These are phyloP conservation scores for Didymella glomerata DNA, from an alignment of 2,329 filamentous ascomycete genomes.

Conservation along the genomic window DNA sequence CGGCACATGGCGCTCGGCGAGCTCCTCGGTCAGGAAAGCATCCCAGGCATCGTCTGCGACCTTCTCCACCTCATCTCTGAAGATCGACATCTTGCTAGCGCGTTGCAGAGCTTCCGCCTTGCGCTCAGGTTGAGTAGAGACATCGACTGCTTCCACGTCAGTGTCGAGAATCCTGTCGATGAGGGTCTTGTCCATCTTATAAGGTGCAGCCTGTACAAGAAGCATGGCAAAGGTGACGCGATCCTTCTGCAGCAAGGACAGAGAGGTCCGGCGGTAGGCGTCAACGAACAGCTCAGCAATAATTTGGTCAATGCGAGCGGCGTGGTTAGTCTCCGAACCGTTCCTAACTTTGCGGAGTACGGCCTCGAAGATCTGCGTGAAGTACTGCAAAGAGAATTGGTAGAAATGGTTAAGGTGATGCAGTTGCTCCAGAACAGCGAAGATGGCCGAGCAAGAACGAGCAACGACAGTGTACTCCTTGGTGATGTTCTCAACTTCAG, in stretches of 20 bases:
- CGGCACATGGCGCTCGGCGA: conserved; percentile 85
- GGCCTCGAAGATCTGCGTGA: conserved; percentile 94
- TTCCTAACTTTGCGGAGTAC: conserved; percentile 84
- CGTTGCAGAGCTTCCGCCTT: conserved; percentile 74
- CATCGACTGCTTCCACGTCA: conserved; percentile 76
- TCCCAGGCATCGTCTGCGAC: conserved; percentile 75
- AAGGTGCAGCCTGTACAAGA: conserved; percentile 93
- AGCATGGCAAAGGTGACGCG: conserved; percentile 94
- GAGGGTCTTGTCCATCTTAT: conserved; percentile 89
- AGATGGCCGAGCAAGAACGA: conserved; percentile 94
- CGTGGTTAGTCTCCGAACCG: conserved; percentile 76
- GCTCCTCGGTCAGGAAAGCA: conserved; percentile 82
- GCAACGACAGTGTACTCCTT: conserved; percentile 93
- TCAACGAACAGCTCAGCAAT: conserved; percentile 90
- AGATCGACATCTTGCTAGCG: conserved; percentile 72
- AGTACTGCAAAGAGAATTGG: conserved; percentile 98
- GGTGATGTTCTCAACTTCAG: conserved; percentile 95
- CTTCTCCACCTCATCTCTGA: conserved; percentile 75
- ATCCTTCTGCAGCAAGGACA: conserved; percentile 92
- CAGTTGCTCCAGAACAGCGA: conserved; percentile 94
- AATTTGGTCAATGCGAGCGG: conserved; percentile 85
- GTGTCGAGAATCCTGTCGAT: conserved; percentile 88
- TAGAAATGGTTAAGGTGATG: conserved; percentile 99
- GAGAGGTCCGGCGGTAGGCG: conserved; percentile 90
- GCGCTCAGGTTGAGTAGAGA: conserved; percentile 72